Conservation (phyloP, 768 basidiomycete species). For the Lanmaoa pseudosensibilis region DNA sequence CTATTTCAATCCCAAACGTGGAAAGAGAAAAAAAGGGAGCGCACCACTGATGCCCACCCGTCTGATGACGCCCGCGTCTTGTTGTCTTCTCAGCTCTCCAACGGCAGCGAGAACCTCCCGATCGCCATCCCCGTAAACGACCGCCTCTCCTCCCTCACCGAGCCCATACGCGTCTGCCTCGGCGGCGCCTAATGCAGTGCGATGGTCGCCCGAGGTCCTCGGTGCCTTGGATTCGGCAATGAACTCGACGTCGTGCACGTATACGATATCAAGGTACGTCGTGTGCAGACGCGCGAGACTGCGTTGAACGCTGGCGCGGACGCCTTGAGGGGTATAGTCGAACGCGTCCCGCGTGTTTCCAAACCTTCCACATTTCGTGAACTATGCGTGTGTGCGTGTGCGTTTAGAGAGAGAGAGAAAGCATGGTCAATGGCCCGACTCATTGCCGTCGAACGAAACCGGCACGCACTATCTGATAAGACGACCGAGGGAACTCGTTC, state of each 20-base stretch:
- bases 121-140: slow-evolving; percentile 68
- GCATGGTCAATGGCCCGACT: neutral
- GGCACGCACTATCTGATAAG: slow-evolving; percentile 64
- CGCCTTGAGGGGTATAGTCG: slow-evolving; percentile 68
- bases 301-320: slow-evolving; percentile 64
- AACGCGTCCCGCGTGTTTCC: slow-evolving; percentile 53
- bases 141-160: slow-evolving; percentile 52
- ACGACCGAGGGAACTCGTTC: slow-evolving; percentile 71
- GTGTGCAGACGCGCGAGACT: slow-evolving; percentile 73
- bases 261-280: slow-evolving; percentile 75
- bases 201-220: slow-evolving; percentile 54
- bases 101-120: slow-evolving; percentile 67
- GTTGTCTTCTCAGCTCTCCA: slow-evolving; percentile 61
- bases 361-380: slow-evolving; percentile 86
- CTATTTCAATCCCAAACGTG: too few relatives aligned
- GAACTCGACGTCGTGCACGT: slow-evolving; percentile 84
- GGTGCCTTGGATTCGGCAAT: slow-evolving; percentile 56
- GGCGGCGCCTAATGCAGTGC: slow-evolving; percentile 45
- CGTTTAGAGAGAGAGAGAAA: neutral
- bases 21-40: neutral
- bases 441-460: neutral
- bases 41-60: slow-evolving; percentile 80
- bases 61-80: slow-evolving; percentile 70
- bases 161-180: slow-evolving; percentile 66
- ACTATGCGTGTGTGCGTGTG: slow-evolving; percentile 40